These are phyloP conservation scores for Hippophae tibetana DNA, from an alignment of 306 rosid genomes.

Conservation along the genomic window DNA sequence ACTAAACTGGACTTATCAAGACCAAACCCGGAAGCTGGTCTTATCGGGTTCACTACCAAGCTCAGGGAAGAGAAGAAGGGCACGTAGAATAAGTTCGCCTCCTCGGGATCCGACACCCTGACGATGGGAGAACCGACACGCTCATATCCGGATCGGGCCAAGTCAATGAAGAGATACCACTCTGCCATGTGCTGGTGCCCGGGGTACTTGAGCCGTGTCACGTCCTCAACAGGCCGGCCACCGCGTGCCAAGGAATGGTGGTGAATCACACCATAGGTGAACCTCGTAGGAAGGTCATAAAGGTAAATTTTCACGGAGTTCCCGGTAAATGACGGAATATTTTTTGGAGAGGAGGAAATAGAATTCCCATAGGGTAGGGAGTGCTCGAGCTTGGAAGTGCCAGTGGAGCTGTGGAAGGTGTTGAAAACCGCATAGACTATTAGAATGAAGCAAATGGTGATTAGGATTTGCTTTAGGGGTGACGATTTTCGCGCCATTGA, in stretches of 20 bases:
- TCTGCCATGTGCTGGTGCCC: conserved; percentile 98
- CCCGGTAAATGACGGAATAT: background rate
- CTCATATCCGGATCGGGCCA: conserved; percentile 36
- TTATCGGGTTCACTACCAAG: conserved; percentile 48
- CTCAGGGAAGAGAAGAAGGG: conserved; percentile 82
- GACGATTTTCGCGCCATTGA: background rate
- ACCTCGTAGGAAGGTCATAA: conserved; percentile 57
- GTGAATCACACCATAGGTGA: conserved; percentile 58
- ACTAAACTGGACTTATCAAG: conserved; percentile 23
- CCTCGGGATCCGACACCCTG: conserved; percentile 68
- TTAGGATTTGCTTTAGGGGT: conserved; percentile 33
- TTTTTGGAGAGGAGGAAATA: conserved; percentile 13
- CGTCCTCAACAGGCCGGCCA: conserved; percentile 17
- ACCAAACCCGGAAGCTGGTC: conserved; percentile 31
- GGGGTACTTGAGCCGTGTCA: conserved; percentile 48
- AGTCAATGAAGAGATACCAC: conserved; percentile 72
- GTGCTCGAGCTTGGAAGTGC: conserved; percentile 30
- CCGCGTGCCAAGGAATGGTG: conserved; percentile 79
- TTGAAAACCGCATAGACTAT: conserved; percentile 39
- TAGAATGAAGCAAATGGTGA: conserved; percentile 28
- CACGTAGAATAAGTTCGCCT: conserved; percentile 76
- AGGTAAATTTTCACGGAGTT: conserved; percentile 39
- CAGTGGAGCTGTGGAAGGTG: conserved; percentile 37
- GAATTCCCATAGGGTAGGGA: conserved; percentile 25
- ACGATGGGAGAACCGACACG: conserved; percentile 47